Percentiles rank a stretch among this genome's conserved stretches.
Conservation (phyloP, 202 grass and related monocot species). For the Digitaria exilis region DNA sequence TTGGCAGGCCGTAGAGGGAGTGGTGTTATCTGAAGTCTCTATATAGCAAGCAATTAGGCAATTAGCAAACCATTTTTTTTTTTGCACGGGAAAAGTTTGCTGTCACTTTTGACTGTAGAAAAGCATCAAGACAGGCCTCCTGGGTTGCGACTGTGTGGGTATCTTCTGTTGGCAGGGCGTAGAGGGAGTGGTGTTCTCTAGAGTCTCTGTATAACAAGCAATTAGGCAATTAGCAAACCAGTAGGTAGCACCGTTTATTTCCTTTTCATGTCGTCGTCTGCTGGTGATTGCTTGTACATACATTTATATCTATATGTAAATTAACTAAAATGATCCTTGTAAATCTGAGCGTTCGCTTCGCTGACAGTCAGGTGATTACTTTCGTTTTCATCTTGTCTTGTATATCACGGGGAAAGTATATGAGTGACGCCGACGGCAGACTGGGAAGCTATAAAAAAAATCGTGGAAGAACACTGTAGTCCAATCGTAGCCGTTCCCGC, state of each 20-base stretch:
- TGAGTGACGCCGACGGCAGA: background rate
- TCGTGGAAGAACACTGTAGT: background rate
- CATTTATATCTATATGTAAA: background rate
- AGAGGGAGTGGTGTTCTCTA: too few relatives aligned
- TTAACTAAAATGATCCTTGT: too few relatives aligned
- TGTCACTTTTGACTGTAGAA: too few relatives aligned
- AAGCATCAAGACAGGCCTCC: too few relatives aligned
- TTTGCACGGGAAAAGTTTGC: too few relatives aligned
- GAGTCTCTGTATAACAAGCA: too few relatives aligned
- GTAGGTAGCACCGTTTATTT: background rate
- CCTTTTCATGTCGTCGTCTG: background rate
- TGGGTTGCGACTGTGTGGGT: too few relatives aligned
- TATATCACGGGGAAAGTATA: too few relatives aligned
- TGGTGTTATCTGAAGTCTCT: background rate
- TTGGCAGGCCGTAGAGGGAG: background rate
- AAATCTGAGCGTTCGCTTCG: background rate
- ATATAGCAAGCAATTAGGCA: too few relatives aligned
- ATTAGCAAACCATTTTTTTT: too few relatives aligned
- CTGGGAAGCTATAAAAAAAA: background rate
- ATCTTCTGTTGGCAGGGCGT: too few relatives aligned
- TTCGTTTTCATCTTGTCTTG: background rate
- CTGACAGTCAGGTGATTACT: background rate
- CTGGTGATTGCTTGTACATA: background rate
- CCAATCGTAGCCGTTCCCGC: conserved; percentile 19
- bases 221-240: background rate